Conservation (phyloP, 2,329 filamentous ascomycete species). For the Sporothrix luriei region DNA sequence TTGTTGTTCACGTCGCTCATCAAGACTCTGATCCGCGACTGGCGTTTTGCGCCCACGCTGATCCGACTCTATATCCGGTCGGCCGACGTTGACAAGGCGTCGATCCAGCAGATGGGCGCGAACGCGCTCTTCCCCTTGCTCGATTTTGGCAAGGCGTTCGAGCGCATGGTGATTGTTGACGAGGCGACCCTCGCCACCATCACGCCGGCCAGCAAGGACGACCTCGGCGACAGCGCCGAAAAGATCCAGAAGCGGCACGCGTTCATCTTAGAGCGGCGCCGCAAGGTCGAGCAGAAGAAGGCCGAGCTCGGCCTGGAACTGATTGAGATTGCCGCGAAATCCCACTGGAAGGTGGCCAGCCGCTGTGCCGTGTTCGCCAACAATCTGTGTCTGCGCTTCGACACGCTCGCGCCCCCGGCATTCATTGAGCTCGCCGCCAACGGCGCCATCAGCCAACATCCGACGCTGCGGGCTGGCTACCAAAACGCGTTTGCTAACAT, state of each 20-base stretch:
- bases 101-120: slow-evolving; percentile 85
- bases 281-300: slow-evolving; percentile 82
- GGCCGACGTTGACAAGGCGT: slow-evolving; percentile 87
- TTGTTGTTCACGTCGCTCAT: slow-evolving; percentile 84
- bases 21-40: slow-evolving; percentile 86
- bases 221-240: slow-evolving; percentile 58
- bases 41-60: slow-evolving; percentile 90
- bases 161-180: slow-evolving; percentile 82
- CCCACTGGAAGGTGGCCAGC: slow-evolving; percentile 96
- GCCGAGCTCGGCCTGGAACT: slow-evolving; percentile 77
- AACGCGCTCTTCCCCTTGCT: slow-evolving; percentile 82
- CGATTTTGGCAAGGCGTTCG: slow-evolving; percentile 87
- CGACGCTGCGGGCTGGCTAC: slow-evolving; percentile 79
- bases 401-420: slow-evolving; percentile 76
- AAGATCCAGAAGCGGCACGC: slow-evolving; percentile 68
- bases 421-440: slow-evolving; percentile 81
- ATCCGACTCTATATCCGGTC: slow-evolving; percentile 89
- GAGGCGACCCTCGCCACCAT: slow-evolving; percentile 70
- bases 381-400: slow-evolving; percentile 88
- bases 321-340: slow-evolving; percentile 71
- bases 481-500: slow-evolving; percentile 73
- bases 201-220: slow-evolving; percentile 55
- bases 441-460: slow-evolving; percentile 88
- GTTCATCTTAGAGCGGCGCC: slow-evolving; percentile 73
- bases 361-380: slow-evolving; percentile 88